These are phyloP conservation scores for Paratinospora sagittata DNA, from an alignment of 164 flowering plant genomes.

Conservation along the genomic window DNA sequence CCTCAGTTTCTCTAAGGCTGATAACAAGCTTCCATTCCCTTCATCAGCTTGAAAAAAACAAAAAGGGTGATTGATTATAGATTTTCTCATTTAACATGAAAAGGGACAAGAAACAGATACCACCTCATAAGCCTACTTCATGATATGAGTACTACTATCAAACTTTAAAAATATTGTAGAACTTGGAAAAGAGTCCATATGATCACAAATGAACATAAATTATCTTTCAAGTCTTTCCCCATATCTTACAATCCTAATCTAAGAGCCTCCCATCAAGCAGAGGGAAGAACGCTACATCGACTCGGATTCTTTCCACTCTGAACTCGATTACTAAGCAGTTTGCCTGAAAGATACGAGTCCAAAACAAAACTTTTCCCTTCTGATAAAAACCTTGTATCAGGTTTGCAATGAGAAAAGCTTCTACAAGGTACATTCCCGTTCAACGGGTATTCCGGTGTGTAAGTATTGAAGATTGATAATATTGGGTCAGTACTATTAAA, in stretches of 20 bases:
- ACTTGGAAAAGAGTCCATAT: not conserved
- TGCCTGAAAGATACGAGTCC: constrained; percentile 30
- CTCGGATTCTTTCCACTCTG: constrained; percentile 19
- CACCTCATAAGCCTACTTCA: not conserved
- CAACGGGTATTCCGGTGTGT: constrained; percentile 33
- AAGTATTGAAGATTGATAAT: constrained; percentile 45
- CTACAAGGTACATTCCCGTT: constrained; percentile 40
- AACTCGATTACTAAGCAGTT: constrained; percentile 10
- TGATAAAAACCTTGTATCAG: constrained; percentile 35
- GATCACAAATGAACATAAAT: constrained; percentile 14
- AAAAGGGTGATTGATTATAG: not conserved
- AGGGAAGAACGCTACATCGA: constrained; percentile 21
- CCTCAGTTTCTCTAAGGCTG: not conserved
- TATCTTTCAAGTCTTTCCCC: constrained; percentile 28
- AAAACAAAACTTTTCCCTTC: constrained; percentile 39
- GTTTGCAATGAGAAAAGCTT: constrained; percentile 32
- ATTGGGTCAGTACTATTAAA: constrained; percentile 40
- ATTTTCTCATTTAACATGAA: not conserved
- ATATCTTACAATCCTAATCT: constrained; percentile 36
- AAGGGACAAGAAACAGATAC: not conserved
- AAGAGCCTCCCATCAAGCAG: constrained; percentile 20
- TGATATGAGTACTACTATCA: not conserved
- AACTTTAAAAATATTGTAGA: not conserved
- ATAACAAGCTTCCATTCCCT: not conserved
- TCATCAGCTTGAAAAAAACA: no score